Conservation (phyloP, 148 eudicot species). For the Dysphania ambrosioides region DNA sequence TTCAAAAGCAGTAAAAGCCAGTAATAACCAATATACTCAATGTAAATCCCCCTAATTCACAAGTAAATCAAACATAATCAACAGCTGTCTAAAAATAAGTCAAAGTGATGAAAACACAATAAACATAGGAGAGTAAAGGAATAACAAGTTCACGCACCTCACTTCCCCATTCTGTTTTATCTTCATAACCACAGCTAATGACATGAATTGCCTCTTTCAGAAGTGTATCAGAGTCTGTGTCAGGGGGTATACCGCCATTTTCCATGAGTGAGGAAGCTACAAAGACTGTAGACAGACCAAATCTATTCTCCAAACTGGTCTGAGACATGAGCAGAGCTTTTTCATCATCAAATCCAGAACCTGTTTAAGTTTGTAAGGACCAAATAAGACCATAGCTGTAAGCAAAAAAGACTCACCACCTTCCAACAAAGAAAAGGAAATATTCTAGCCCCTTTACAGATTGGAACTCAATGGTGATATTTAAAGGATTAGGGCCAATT, state of each 20-base stretch:
- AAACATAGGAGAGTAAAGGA: too few species aligned
- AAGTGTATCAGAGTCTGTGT: conserved; percentile 61
- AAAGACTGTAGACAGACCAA: conserved; percentile 73
- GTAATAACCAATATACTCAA: too few species aligned
- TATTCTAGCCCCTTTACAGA: not conserved
- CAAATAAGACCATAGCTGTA: too few species aligned
- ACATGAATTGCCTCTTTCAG: conserved; percentile 91
- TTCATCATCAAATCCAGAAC: conserved; percentile 84
- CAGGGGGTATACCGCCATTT: conserved; percentile 79
- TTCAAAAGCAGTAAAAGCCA: too few species aligned
- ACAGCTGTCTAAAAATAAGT: too few species aligned
- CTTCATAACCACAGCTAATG: conserved; percentile 85
- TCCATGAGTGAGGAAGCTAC: conserved; percentile 80
- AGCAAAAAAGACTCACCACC: too few species aligned
- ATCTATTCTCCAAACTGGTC: conserved; percentile 68
- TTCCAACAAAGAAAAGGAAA: too few species aligned
- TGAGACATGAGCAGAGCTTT: conserved; percentile 76
- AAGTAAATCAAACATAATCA: too few species aligned
- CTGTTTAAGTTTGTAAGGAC: conserved; percentile 25
- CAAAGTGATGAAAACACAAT: too few species aligned
- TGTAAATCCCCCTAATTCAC: too few species aligned
- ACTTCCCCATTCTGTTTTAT: conserved; percentile 75
- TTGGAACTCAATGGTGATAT: not conserved
- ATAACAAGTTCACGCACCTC: conserved; percentile 49
- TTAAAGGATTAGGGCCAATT: not conserved